Base-by-base conservation (phyloP, 2,329 filamentous ascomycete species). In the Neofusicoccum parvum region DNA sequence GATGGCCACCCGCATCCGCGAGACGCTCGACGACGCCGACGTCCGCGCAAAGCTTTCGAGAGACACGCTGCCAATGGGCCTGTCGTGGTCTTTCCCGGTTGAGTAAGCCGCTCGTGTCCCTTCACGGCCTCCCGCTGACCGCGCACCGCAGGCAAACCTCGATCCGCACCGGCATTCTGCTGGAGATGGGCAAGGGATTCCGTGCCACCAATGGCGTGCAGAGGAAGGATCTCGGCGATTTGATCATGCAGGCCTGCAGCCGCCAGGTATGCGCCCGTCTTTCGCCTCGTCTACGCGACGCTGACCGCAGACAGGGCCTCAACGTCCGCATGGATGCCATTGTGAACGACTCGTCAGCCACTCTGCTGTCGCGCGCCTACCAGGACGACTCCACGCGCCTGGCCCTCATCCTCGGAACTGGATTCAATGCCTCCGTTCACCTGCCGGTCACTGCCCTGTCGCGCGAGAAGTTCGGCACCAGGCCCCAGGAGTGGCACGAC, bases 71-170 rank as follows among this genome's bases (percentile, higher is more conserved):
- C 79, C 82, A 5, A 86, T 89, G 81, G 87, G 87, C 3, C 70
- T 90, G 68, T 85, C 87, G 2, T 90, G 87, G 87, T 88, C 87
- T 3, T 89, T 90, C 73, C 87, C 87, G 0, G 82, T 90, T 64
- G 85, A 88, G 75, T 82, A 75, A 65, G 80, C 75, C 53, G 17
- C 39, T 36, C 41, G 36, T 34, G n/a, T 50, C 37, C n/a, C 37
- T 17, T 20, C 48, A 7, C 49, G 27, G 15, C 41, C 39, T 20
- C n/a, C 6, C 14, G 37, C 64, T 60, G 17, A 68, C 51, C n/a
- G 14, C 10, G 15, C 11, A 20, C 48, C 4, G 3, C 51, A 80
- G 78, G 64, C 86, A 89, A 76, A 89, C 86, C 5, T 88, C 86
- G 12, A 81, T 82, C 64, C 80, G 83, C 62, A 85, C 80, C 53